Conservation (phyloP, 441 rosid genomes). For the Pelargonium australe region DNA sequence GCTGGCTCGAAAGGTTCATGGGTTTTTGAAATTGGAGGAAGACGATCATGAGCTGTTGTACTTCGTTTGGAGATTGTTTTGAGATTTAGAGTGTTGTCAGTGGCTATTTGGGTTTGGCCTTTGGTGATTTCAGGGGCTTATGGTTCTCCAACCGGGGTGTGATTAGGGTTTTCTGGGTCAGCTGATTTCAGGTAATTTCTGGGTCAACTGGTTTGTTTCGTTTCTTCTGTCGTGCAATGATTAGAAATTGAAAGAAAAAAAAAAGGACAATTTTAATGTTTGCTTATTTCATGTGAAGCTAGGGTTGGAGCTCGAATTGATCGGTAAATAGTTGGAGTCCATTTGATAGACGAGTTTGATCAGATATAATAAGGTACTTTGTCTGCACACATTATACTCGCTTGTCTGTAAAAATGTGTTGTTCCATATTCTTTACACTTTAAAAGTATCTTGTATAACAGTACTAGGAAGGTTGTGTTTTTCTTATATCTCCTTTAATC, state of each 20-base stretch:
- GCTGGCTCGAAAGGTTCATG: constrained; percentile 20
- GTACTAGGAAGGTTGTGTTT: background rate
- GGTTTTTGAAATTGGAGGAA: constrained; percentile 21
- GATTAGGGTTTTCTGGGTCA: background rate
- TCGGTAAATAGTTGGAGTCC: background rate
- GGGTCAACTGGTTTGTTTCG: background rate
- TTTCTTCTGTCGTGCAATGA: no score
- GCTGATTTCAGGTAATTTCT: background rate
- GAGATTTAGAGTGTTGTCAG: constrained; percentile 15
- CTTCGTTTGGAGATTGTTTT: background rate
- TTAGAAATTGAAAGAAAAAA: no score
- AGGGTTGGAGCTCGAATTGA: background rate
- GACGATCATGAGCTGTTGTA: constrained; percentile 13
- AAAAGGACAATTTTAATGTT: no score
- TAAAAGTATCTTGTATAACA: background rate
- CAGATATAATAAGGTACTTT: background rate
- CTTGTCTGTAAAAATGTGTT: background rate
- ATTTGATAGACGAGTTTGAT: background rate
- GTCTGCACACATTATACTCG: background rate
- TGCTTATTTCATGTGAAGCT: background rate
- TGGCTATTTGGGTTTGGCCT: constrained; percentile 17
- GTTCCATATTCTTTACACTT: no score
- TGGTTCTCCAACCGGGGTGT: background rate
- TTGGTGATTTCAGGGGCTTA: constrained; percentile 18
- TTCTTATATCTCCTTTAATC: background rate